Evolutionary conservation across 2,329 filamentous ascomycete genomes (phyloP).

Genomic region (Aspergillus sp.): DNA sequence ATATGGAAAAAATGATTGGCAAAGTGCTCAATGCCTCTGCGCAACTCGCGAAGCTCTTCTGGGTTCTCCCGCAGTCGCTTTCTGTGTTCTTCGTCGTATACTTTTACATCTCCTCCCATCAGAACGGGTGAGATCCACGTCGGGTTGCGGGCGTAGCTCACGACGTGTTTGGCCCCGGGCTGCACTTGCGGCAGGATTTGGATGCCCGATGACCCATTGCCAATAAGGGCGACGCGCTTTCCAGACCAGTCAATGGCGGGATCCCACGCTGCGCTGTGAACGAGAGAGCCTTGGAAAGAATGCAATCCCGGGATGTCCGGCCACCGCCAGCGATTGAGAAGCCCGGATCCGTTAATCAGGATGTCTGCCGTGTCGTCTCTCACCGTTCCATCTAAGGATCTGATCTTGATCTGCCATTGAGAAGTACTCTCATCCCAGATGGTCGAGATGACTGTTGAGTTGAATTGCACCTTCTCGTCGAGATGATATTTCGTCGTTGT

Average conservation of each 20-base stretch:
- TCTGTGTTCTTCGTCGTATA: slow-evolving; percentile 19
- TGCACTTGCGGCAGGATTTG: slow-evolving; percentile 19
- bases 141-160: slow-evolving; percentile 19
- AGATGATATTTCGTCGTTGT: slow-evolving; percentile 34
- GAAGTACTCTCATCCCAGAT: slow-evolving; percentile 25
- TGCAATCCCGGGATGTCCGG: slow-evolving; percentile 19
- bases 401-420: slow-evolving; percentile 13
- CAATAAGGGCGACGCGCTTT: slow-evolving; percentile 23
- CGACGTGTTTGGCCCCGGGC: slow-evolving; percentile 13
- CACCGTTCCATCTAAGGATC: slow-evolving; percentile 5
- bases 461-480: slow-evolving; percentile 30
- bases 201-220: slow-evolving; percentile 29
- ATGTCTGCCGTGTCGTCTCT: slow-evolving; percentile 15
- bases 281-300: slow-evolving; percentile 18
- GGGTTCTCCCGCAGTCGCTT: slow-evolving; percentile 12
- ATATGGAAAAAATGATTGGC: slow-evolving; percentile 2
- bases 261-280: slow-evolving; percentile 22
- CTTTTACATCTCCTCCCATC: slow-evolving; percentile 12
- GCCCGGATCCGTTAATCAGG: slow-evolving; percentile 19
- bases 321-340: slow-evolving; percentile 22
- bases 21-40: slow-evolving; percentile 6
- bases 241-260: slow-evolving; percentile 15
- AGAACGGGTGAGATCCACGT: slow-evolving; percentile 23
- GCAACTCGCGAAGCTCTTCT: slow-evolving; percentile 1
- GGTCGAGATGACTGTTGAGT: slow-evolving; percentile 31